These are phyloP conservation scores for Basipetospora chlamydospora DNA, from an alignment of 2,329 filamentous ascomycete genomes.

Conservation along the genomic window DNA sequence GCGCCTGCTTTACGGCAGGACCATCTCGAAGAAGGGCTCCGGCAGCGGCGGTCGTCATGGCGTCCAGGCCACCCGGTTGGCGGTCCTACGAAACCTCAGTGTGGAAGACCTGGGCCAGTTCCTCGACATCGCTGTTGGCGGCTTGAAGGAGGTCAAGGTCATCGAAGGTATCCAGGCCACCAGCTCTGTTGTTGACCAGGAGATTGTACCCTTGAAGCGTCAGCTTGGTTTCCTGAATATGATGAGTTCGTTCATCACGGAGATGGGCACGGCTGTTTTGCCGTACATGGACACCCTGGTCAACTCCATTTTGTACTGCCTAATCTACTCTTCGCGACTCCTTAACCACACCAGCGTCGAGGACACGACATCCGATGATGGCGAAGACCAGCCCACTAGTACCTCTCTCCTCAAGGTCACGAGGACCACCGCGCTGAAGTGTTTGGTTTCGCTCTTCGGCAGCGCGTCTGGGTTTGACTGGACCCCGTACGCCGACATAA, in stretches of 20 bases:
- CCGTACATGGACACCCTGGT: constrained; percentile 56
- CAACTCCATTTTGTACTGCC: constrained; percentile 67
- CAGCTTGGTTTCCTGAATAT: constrained; percentile 88
- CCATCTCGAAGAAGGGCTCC: constrained; percentile 67
- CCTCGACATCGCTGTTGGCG: constrained; percentile 65
- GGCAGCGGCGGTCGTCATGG: constrained; percentile 67
- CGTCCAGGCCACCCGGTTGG: constrained; percentile 66
- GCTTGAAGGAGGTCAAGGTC: constrained; percentile 47
- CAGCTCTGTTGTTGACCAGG: constrained; percentile 38
- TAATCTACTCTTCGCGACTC: constrained; percentile 53
- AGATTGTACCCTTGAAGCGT: constrained; percentile 55
- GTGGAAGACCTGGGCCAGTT: constrained; percentile 66
- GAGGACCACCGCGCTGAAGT: constrained; percentile 65
- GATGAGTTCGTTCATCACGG: constrained; percentile 73
- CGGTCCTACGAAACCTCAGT: constrained; percentile 64
- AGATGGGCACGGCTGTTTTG: constrained; percentile 59
- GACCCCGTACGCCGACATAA: constrained; percentile 51
- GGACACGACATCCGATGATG: constrained; percentile 19
- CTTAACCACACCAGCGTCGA: constrained; percentile 28
- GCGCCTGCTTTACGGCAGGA: constrained; percentile 74
- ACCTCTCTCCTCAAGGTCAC: constrained; percentile 50
- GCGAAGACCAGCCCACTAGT: constrained; percentile 26
- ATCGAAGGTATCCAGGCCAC: constrained; percentile 33
- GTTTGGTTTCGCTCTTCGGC: constrained; percentile 63
- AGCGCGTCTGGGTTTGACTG: constrained; percentile 59